phyloP scores from a whole-genome alignment of 208 protist genomes.

The Trichomonas tenax region DNA sequence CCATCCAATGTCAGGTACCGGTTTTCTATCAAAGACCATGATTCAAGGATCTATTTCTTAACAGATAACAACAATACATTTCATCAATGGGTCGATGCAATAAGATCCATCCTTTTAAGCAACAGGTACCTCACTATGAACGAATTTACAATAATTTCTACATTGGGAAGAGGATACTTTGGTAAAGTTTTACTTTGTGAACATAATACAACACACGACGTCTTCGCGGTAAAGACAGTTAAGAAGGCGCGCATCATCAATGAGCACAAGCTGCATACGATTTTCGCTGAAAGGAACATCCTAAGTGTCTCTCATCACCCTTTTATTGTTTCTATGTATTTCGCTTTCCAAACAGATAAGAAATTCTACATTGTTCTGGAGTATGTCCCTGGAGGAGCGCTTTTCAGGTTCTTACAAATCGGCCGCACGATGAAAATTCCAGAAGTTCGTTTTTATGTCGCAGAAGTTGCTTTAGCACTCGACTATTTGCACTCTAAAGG shows the following conservation, averaged over 20 bases:
- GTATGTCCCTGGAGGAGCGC: not conserved
- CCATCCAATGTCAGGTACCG: not conserved
- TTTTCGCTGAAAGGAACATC: not conserved
- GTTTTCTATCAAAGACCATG: not conserved
- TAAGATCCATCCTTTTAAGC: not conserved
- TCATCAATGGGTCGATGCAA: not conserved
- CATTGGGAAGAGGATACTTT: not conserved
- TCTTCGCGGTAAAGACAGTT: not conserved
- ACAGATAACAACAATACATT: not conserved
- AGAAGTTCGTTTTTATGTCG: not conserved
- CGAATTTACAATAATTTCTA: not conserved
- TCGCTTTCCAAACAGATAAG: not conserved
- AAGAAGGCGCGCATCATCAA: not conserved
- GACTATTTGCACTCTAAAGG: not conserved
- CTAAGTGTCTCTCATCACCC: not conserved
- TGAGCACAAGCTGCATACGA: not conserved
- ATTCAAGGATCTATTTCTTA: not conserved
- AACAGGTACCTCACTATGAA: not conserved
- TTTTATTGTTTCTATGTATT: not conserved
- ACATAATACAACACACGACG: not conserved
- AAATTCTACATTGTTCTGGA: not conserved
- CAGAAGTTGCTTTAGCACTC: not conserved
- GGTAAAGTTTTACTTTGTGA: not conserved
- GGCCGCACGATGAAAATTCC: not conserved
- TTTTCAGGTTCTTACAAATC: not conserved